Percentiles rank a stretch among this genome's conserved stretches.
These are phyloP conservation scores for Blastobotrys aristatus DNA, from an alignment of 1,139 yeast genomes.

Conservation along the genomic window DNA sequence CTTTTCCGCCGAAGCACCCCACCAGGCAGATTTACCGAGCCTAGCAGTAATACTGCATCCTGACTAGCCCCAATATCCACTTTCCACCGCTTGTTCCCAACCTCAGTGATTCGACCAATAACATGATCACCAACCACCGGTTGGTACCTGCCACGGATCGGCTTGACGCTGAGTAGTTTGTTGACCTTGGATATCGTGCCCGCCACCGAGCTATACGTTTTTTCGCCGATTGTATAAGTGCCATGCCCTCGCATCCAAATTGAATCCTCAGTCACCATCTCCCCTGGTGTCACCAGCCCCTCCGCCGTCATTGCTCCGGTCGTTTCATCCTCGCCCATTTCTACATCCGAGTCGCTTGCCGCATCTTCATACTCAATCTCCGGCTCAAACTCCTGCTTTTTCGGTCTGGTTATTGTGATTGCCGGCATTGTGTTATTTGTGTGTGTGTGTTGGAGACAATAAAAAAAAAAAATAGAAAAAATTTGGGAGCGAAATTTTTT, in stretches of 20 bases:
- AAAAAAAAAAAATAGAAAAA: slow-evolving; percentile 1
- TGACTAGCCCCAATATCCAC: slow-evolving; percentile 94
- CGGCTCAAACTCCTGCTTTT: slow-evolving; percentile 1
- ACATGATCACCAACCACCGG: slow-evolving; percentile 98
- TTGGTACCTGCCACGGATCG: slow-evolving; percentile 77
- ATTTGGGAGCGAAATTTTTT: neutral
- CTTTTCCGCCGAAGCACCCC: slow-evolving; percentile 92
- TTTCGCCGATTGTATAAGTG: slow-evolving; percentile 65
- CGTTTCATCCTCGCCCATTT: slow-evolving; percentile 27
- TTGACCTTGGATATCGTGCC: slow-evolving; percentile 86
- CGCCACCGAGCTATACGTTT: slow-evolving; percentile 86
- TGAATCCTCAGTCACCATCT: slow-evolving; percentile 89
- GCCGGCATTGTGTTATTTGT: slow-evolving; percentile 11
- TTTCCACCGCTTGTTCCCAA: slow-evolving; percentile 91
- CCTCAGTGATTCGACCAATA: slow-evolving; percentile 91
- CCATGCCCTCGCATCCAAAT: slow-evolving; percentile 99
- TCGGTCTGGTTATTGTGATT: slow-evolving; percentile 15
- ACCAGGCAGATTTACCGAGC: slow-evolving; percentile 95
- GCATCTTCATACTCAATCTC: slow-evolving; percentile 18
- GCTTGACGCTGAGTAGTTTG: slow-evolving; percentile 76
- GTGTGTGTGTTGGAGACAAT: neutral
- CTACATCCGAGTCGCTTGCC: slow-evolving; percentile 18
- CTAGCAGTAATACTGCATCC: slow-evolving; percentile 87
- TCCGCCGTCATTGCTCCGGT: slow-evolving; percentile 10
- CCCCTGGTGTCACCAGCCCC: slow-evolving; percentile 87